Conservation (phyloP, 2,329 filamentous ascomycete species). For the Pyricularia pennisetigena region DNA sequence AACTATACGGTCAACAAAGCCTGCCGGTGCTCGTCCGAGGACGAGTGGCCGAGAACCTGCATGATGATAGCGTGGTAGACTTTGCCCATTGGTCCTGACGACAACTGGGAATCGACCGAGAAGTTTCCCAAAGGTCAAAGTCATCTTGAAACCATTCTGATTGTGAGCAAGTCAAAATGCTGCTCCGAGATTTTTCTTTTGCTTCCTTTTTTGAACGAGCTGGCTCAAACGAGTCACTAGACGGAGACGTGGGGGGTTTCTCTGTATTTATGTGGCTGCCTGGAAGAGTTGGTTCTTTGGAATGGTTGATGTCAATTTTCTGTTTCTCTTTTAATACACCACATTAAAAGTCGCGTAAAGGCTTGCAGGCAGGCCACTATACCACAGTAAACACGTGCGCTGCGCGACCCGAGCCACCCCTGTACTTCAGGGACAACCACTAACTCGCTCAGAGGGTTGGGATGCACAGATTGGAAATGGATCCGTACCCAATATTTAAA, state of each 20-base stretch:
- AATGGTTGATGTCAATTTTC: neutral
- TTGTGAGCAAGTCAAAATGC: neutral
- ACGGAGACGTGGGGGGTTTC: neutral
- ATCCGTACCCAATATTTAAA: neutral
- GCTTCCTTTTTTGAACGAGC: neutral
- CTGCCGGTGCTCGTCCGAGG: conserved; percentile 1
- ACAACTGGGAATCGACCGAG: conserved; percentile 16
- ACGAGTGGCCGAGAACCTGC: conserved; percentile 4
- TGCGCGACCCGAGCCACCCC: neutral
- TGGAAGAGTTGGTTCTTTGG: neutral
- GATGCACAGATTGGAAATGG: neutral
- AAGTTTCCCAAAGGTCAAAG: conserved; percentile 16
- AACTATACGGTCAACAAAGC: conserved; percentile 7
- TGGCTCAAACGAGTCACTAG: neutral
- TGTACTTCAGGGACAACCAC: neutral
- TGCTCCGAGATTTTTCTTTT: neutral
- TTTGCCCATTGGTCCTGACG: conserved; percentile 7
- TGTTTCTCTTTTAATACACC: neutral
- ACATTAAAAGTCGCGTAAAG: neutral
- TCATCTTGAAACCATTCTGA: conserved; percentile 17
- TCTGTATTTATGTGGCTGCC: neutral
- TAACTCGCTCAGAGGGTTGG: neutral
- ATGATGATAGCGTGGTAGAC: conserved; percentile 4
- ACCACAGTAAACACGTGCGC: neutral
- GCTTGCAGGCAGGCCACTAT: neutral